A percentile compares a stretch with the other conserved stretches of the same genome.
Evolutionary conservation across 305 asterid species (phyloP).

Genomic region (Nicotiana rustica): DNA sequence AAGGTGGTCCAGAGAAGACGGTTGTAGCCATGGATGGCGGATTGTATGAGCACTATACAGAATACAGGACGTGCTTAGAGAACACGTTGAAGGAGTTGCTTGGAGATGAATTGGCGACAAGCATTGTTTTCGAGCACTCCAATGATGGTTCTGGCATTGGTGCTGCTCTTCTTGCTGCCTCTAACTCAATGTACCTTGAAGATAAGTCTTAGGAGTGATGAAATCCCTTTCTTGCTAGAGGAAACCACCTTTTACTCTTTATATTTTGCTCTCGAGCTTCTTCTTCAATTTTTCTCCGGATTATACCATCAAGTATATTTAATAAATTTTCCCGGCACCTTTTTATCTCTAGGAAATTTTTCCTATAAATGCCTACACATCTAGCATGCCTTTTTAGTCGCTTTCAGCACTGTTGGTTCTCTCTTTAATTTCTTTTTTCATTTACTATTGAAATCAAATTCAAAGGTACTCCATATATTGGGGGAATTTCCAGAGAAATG

Average conservation of each 20-base stretch:
- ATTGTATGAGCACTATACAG: slow-evolving; percentile 74
- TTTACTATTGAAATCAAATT: not conserved
- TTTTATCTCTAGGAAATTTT: not conserved
- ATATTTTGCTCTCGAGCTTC: not conserved
- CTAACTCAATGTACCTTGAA: slow-evolving; percentile 66
- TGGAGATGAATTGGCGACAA: slow-evolving; percentile 51
- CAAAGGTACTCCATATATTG: not conserved
- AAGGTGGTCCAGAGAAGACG: slow-evolving; percentile 49
- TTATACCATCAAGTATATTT: slow-evolving; percentile 17
- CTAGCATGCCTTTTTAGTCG: not conserved
- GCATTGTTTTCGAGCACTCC: slow-evolving; percentile 67
- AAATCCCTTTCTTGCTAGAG: slow-evolving; percentile 1
- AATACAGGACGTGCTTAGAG: slow-evolving; percentile 76
- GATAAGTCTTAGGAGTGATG: slow-evolving; percentile 27
- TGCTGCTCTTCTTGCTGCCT: slow-evolving; percentile 87
- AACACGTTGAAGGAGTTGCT: slow-evolving; percentile 62
- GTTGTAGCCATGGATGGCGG: slow-evolving; percentile 90
- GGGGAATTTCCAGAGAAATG: not conserved
- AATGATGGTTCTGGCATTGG: slow-evolving; percentile 92
- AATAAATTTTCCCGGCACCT: not conserved
- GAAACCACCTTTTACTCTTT: not conserved
- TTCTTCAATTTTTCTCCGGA: not conserved
- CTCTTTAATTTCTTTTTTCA: not conserved
- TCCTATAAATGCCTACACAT: not conserved
- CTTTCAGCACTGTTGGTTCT: not conserved